phyloP scores from a whole-genome alignment of 495 filamentous ascomycete species.

The Chaetomium cochliodes region DNA sequence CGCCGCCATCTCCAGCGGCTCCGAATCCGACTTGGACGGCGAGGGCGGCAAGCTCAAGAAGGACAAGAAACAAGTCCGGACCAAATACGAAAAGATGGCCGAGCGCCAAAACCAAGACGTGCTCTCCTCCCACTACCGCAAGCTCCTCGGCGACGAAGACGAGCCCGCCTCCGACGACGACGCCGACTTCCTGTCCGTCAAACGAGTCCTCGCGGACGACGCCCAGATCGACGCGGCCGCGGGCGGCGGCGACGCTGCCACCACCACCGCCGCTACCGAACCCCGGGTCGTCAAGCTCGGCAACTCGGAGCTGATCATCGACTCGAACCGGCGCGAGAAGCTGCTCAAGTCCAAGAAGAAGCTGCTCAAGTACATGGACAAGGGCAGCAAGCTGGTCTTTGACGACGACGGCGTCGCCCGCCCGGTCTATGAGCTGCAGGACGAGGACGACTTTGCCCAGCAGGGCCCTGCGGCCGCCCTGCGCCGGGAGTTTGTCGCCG shows the following conservation, averaged over 20 bases:
- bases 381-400: constrained; percentile 79
- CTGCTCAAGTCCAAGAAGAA: constrained; percentile 92
- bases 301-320: constrained; percentile 68
- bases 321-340: constrained; percentile 91
- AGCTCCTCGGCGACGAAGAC: constrained; percentile 72
- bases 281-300: constrained; percentile 54
- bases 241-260: constrained; percentile 31
- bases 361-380: constrained; percentile 80
- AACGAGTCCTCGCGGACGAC: constrained; percentile 68
- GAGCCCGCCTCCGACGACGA: constrained; percentile 57
- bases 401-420: constrained; percentile 89
- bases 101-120: constrained; percentile 92
- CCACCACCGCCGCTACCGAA: constrained; percentile 42
- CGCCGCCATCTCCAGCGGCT: constrained; percentile 53
- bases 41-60: constrained; percentile 60
- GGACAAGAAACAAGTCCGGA: constrained; percentile 65
- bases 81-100: constrained; percentile 96
- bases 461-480: constrained; percentile 73
- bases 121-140: constrained; percentile 87
- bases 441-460: constrained; percentile 72
- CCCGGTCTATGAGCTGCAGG: constrained; percentile 80
- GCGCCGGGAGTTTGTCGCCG: constrained; percentile 70
- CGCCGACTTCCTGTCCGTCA: constrained; percentile 85
- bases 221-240: constrained; percentile 39
- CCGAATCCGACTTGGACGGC: constrained; percentile 44